Evolutionary conservation across 306 rosid species (phyloP).

Genomic region (Rosa lucieae): DNA sequence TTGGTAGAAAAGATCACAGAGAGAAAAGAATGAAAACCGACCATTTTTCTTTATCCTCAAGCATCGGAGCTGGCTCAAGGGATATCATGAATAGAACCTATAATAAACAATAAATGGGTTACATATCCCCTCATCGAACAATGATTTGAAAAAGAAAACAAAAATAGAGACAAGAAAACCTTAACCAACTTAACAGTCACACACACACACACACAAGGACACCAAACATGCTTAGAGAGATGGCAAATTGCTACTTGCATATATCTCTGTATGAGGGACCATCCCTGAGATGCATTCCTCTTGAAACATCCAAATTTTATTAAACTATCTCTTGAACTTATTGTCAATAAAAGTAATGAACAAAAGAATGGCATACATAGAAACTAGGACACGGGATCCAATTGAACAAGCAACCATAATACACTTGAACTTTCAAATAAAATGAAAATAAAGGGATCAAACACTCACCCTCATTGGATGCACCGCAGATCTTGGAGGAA

Average conservation of each 20-base stretch:
- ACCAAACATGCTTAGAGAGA: not conserved
- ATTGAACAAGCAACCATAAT: conserved; percentile 3
- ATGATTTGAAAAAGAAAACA: not conserved
- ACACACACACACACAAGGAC: no score
- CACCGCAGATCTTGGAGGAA: conserved; percentile 94
- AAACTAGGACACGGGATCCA: not conserved
- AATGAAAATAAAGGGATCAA: not conserved
- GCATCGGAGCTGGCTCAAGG: conserved; percentile 99
- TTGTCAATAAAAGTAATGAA: conserved; percentile 6
- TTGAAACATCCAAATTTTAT: not conserved
- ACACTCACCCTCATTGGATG: conserved; percentile 97
- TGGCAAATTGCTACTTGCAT: not conserved
- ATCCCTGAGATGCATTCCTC: not conserved
- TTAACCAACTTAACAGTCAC: conserved; percentile 1
- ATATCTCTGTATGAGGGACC: not conserved
- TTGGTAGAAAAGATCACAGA: conserved; percentile 12
- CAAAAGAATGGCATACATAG: not conserved
- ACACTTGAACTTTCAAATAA: not conserved
- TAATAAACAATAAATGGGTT: conserved; percentile 22
- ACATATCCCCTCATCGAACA: conserved; percentile 32
- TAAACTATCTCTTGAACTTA: not conserved
- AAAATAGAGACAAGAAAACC: not conserved
- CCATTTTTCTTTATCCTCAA: conserved; percentile 99
- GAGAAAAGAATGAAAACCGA: conserved; percentile 38
- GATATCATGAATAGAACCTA: conserved; percentile 99